These are phyloP conservation scores for Colletotrichum trifolii DNA, from an alignment of 2,329 filamentous ascomycete genomes.

Conservation along the genomic window DNA sequence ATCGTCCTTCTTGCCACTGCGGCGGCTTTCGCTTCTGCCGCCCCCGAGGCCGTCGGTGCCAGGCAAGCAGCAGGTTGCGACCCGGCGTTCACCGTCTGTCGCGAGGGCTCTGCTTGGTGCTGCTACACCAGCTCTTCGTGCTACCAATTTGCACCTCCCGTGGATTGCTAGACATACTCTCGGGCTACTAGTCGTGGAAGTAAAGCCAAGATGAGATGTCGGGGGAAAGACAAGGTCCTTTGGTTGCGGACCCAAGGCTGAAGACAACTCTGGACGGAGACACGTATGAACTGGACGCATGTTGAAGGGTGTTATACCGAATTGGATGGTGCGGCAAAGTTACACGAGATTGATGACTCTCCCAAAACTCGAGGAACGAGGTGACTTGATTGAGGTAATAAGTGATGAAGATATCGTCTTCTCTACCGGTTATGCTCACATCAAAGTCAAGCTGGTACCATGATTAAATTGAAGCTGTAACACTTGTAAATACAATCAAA, in stretches of 20 bases:
- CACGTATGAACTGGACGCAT: too few relatives aligned
- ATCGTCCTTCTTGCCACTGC: not conserved
- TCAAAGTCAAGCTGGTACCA: not conserved
- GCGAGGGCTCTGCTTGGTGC: slow-evolving; percentile 28
- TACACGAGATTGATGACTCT: too few relatives aligned
- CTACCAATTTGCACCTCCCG: slow-evolving; percentile 25
- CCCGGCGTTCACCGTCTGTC: slow-evolving; percentile 17
- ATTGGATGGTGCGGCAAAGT: too few relatives aligned
- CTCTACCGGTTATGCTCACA: not conserved
- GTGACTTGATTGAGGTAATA: too few relatives aligned
- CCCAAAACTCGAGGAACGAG: too few relatives aligned
- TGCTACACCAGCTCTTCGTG: slow-evolving; percentile 2
- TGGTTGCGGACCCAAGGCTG: too few relatives aligned
- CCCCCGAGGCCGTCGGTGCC: not conserved
- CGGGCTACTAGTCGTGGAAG: not conserved
- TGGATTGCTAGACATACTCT: slow-evolving; percentile 2
- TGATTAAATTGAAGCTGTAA: not conserved
- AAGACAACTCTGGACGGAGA: too few relatives aligned
- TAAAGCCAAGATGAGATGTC: not conserved
- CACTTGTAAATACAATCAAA: not conserved
- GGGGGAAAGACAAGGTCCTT: not conserved
- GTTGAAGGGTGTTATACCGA: too few relatives aligned
- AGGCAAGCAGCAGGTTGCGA: slow-evolving; percentile 23
- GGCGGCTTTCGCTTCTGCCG: not conserved
- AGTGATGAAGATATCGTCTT: too few relatives aligned